These are phyloP conservation scores for Penicillium ochrochloron DNA, from an alignment of 495 filamentous ascomycete species.

Conservation along the genomic window DNA sequence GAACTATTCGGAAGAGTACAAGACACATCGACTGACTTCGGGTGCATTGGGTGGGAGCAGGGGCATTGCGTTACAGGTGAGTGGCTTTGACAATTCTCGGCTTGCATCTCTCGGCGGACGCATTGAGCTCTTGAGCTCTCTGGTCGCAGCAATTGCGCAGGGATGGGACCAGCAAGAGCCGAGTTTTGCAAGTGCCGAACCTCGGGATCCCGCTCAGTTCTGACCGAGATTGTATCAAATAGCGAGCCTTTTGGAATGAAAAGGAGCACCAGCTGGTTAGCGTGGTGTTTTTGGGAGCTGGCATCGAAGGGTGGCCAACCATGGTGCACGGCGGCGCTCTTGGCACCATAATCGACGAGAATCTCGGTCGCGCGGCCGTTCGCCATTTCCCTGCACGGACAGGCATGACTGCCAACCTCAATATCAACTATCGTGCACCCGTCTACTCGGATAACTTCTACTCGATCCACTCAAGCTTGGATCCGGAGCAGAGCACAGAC, in stretches of 20 bases:
- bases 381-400: slow-evolving; percentile 45
- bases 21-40: slow-evolving; percentile 41
- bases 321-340: slow-evolving; percentile 77
- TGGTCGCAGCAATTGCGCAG: neutral
- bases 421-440: slow-evolving; percentile 64
- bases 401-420: slow-evolving; percentile 68
- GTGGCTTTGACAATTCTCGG: slow-evolving; percentile 17
- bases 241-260: slow-evolving; percentile 58
- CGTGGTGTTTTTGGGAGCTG: slow-evolving; percentile 67
- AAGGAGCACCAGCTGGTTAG: slow-evolving; percentile 50
- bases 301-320: slow-evolving; percentile 72
- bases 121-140: neutral
- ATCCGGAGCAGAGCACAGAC: slow-evolving; percentile 56
- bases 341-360: slow-evolving; percentile 74
- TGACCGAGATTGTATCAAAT: slow-evolving; percentile 30
- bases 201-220: slow-evolving; percentile 22
- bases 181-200: slow-evolving; percentile 25
- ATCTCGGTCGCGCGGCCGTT: slow-evolving; percentile 47
- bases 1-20: slow-evolving; percentile 46
- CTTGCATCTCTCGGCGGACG: slow-evolving; percentile 9
- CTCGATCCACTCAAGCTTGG: slow-evolving; percentile 58
- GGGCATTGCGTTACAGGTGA: slow-evolving; percentile 49
- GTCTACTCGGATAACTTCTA: slow-evolving; percentile 66
- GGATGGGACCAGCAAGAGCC: slow-evolving; percentile 11
- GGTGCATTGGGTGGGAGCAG: slow-evolving; percentile 47